Evolutionary conservation across 768 basidiomycete genomes (phyloP).

Genomic region (Termitomyces heimii): DNA sequence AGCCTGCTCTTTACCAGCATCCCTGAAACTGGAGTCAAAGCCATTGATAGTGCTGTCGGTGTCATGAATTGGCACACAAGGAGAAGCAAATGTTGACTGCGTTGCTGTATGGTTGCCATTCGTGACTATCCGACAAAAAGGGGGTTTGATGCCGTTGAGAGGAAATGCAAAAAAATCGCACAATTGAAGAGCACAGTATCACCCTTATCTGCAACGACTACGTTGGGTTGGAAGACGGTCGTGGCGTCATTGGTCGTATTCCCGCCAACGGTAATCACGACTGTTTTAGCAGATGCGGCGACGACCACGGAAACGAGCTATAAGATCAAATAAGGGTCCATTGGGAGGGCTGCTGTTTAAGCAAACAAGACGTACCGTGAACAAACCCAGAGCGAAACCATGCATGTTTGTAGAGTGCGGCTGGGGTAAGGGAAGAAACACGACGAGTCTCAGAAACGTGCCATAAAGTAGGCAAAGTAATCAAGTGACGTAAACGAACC

Average conservation of each 20-base stretch:
- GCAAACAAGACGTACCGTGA: neutral
- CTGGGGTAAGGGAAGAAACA: neutral
- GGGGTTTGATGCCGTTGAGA: neutral
- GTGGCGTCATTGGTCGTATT: constrained; percentile 38
- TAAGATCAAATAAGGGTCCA: neutral
- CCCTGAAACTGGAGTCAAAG: constrained; percentile 49
- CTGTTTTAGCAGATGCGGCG: constrained; percentile 26
- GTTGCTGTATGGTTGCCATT: constrained; percentile 48
- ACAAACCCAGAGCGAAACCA: neutral
- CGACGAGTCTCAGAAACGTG: neutral
- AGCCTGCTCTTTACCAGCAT: constrained; percentile 40
- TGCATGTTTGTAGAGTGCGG: neutral
- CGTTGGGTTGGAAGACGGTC: constrained; percentile 40
- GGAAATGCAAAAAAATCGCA: constrained; percentile 16
- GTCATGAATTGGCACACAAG: constrained; percentile 46
- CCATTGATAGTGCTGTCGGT: constrained; percentile 47
- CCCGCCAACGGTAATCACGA: constrained; percentile 40
- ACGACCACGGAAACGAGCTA: neutral
- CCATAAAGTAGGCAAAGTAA: neutral
- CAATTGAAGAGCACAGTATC: constrained; percentile 56
- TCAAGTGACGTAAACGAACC: constrained; percentile 3
- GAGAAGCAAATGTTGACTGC: constrained; percentile 48
- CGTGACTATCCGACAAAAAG: constrained; percentile 32
- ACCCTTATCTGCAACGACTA: constrained; percentile 35
- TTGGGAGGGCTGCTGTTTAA: neutral